Evolutionary conservation across 352 stramenopile genomes (phyloP).

Genomic region (Phytophthora aleatoria): DNA sequence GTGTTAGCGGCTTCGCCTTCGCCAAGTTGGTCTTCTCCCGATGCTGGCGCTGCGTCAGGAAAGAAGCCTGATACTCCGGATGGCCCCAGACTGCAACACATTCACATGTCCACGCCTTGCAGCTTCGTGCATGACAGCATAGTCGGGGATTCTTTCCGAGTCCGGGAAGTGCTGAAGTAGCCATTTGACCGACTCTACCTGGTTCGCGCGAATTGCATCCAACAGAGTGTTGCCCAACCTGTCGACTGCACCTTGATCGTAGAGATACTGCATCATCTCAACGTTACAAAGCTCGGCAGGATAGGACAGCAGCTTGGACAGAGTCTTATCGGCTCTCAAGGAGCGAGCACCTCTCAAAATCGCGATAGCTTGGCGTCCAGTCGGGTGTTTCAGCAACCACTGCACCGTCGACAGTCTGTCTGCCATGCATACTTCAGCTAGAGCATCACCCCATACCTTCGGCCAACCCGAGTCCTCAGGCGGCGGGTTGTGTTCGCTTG

Average conservation of each 20-base stretch:
- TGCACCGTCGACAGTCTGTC: neutral
- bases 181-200: constrained; percentile 3
- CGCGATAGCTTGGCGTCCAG: neutral
- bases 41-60: neutral
- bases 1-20: neutral
- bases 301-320: neutral
- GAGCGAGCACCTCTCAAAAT: too few species aligned
- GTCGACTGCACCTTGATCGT: neutral
- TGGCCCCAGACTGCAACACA: constrained; percentile 1
- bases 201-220: neutral
- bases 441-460: neutral
- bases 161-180: constrained; percentile 5
- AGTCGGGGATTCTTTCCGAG: constrained; percentile 1
- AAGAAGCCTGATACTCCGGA: neutral
- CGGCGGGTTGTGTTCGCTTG: neutral
- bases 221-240: neutral
- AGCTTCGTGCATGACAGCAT: constrained; percentile 9
- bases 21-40: neutral
- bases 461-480: neutral
- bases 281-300: neutral
- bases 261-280: constrained; percentile 6
- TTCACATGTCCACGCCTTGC: constrained; percentile 5
- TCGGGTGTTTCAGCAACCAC: constrained; percentile 21
- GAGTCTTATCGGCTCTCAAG: neutral
- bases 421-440: neutral